phyloP scores from a whole-genome alignment of 1,284 basidiomycete genomes.

The Moniliella sp. region DNA sequence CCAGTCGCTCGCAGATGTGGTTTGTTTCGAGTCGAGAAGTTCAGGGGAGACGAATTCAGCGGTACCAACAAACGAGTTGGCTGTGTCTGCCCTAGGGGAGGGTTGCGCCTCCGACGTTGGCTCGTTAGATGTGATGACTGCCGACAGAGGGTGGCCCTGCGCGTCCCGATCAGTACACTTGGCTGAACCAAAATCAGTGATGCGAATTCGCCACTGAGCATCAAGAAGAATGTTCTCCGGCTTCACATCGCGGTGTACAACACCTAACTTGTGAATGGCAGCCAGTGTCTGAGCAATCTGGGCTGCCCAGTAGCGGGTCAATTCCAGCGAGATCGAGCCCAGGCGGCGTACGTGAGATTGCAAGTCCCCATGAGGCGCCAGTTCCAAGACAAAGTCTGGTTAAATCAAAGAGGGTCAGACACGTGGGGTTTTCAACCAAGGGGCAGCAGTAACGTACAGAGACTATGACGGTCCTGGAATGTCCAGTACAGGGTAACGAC shows the following conservation, averaged over 20 bases:
- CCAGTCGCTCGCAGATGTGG: constrained; percentile 38
- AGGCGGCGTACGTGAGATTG: constrained; percentile 18
- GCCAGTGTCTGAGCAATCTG: constrained; percentile 22
- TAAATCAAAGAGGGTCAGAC: too few species aligned
- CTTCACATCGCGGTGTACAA: constrained; percentile 24
- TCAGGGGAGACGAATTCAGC: constrained; percentile 90
- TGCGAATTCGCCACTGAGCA: constrained; percentile 13
- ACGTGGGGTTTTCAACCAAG: too few species aligned
- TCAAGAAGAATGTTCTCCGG: constrained; percentile 31
- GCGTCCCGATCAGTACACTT: constrained; percentile 7
- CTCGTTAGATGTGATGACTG: too few species aligned
- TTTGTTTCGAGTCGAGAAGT: constrained; percentile 47
- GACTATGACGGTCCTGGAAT: constrained; percentile 27
- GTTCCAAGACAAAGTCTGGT: constrained; percentile 24
- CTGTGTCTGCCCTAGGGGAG: too few species aligned
- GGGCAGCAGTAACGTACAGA: too few species aligned
- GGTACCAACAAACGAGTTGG: constrained; percentile 68
- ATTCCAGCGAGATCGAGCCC: constrained; percentile 7
- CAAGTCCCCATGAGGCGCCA: constrained; percentile 28
- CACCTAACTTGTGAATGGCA: constrained; percentile 22
- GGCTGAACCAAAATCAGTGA: constrained; percentile 31
- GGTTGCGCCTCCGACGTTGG: too few species aligned
- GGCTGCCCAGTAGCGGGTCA: constrained; percentile 21
- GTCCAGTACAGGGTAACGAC: constrained; percentile 31
- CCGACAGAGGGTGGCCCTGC: background rate